Conservation (phyloP, 352 stramenopile species). For the Phytophthora hybrid region DNA sequence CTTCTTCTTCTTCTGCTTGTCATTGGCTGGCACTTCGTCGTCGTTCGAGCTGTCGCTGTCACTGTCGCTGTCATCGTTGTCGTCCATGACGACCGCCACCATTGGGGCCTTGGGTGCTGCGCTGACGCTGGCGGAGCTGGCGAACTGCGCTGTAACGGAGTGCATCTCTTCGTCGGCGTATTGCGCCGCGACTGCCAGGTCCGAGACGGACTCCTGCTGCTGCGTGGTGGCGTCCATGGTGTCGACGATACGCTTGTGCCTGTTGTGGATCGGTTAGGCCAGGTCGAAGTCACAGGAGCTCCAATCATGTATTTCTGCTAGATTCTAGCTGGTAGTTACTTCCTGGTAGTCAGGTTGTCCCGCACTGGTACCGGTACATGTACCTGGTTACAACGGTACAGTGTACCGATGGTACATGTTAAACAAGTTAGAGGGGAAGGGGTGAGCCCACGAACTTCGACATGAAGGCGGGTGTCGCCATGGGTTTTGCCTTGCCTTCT, state of each 20-base stretch:
- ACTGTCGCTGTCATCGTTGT: conserved; percentile 33
- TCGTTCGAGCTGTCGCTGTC: conserved; percentile 28
- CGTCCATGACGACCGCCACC: conserved; percentile 6
- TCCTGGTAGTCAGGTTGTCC: no score
- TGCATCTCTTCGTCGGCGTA: conserved; percentile 65
- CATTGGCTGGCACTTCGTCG: conserved; percentile 8
- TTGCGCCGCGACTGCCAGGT: conserved; percentile 62
- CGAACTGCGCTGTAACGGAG: conserved; percentile 56
- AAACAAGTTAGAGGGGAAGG: conserved; percentile 19
- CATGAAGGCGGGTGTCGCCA: conserved; percentile 2
- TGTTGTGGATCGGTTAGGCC: neutral
- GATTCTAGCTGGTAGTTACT: no score
- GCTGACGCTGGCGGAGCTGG: conserved; percentile 30
- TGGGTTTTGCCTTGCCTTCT: neutral
- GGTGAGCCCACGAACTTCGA: conserved; percentile 17
- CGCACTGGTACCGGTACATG: no score
- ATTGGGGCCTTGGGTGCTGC: conserved; percentile 7
- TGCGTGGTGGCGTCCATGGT: conserved; percentile 21
- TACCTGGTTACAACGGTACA: neutral
- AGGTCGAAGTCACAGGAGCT: conserved; percentile 29
- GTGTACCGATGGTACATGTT: conserved; percentile 9
- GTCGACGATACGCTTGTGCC: neutral
- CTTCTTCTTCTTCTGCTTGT: conserved; percentile 9
- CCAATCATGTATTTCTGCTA: conserved; percentile 17
- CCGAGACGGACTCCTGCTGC: conserved; percentile 36